Conservation (phyloP, 1,139 yeast species). For the Protomyces macrosporus region DNA sequence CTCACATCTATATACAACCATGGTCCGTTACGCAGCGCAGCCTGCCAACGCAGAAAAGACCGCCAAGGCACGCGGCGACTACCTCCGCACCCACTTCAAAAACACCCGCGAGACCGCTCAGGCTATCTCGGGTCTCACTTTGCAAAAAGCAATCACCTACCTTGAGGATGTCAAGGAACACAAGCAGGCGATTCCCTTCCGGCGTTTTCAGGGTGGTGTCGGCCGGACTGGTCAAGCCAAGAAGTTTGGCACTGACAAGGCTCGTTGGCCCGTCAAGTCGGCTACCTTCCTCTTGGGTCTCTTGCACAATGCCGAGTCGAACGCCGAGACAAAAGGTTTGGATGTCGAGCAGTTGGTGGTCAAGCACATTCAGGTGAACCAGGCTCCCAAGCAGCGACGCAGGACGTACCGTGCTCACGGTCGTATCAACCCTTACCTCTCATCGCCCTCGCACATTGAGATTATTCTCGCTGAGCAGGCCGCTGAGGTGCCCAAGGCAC, state of each 20-base stretch:
- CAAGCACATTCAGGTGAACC: conserved; percentile 99
- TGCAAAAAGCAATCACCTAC: conserved; percentile 92
- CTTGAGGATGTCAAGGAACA: conserved; percentile 94
- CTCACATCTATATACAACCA: neutral
- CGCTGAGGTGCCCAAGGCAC: conserved; percentile 90
- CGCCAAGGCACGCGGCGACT: conserved; percentile 98
- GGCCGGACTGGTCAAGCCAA: conserved; percentile 99
- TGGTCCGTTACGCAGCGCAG: conserved; percentile 29
- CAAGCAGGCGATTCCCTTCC: conserved; percentile 99
- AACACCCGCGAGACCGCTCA: conserved; percentile 99
- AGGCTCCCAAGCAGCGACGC: conserved; percentile 99
- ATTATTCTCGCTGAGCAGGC: conserved; percentile 91
- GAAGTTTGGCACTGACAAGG: conserved; percentile 98
- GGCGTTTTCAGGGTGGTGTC: conserved; percentile 92
- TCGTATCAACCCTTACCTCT: conserved; percentile 98
- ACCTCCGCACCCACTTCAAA: conserved; percentile 99
- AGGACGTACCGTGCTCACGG: conserved; percentile 99
- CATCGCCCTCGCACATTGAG: conserved; percentile 98
- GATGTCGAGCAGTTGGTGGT: conserved; percentile 89
- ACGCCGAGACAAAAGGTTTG: conserved; percentile 96
- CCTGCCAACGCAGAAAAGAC: conserved; percentile 95
- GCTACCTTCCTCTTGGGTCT: conserved; percentile 93
- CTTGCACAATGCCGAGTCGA: conserved; percentile 95
- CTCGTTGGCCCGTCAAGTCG: conserved; percentile 99
- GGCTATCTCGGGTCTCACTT: conserved; percentile 97